Percentiles rank a stretch among this genome's conserved stretches.
phyloP scores from a whole-genome alignment of 495 filamentous ascomycete species.

The Mytilinidion resinicola region DNA sequence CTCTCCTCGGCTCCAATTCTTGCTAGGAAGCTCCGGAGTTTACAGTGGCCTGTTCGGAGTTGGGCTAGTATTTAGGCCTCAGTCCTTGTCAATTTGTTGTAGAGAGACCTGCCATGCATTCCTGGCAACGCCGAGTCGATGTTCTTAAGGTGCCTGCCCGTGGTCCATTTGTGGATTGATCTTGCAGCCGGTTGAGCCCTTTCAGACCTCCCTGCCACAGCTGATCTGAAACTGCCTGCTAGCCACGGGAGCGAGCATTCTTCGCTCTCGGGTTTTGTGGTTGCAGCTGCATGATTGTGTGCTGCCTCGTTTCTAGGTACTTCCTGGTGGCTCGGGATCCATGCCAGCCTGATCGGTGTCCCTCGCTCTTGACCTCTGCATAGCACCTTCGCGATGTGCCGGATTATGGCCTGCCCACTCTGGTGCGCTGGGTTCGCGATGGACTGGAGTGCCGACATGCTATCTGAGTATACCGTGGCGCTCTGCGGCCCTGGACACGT shows the following conservation, averaged over 20 bases:
- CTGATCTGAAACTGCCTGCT: not conserved
- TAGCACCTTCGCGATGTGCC: too few relatives aligned
- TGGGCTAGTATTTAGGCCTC: not conserved
- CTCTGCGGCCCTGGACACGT: too few relatives aligned
- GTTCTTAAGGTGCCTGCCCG: not conserved
- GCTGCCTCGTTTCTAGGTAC: not conserved
- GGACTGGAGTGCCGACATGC: too few relatives aligned
- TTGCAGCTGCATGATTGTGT: too few relatives aligned
- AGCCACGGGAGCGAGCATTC: not conserved
- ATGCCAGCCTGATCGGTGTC: too few relatives aligned
- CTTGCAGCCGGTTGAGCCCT: not conserved
- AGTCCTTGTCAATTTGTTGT: not conserved
- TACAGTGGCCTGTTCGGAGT: not conserved
- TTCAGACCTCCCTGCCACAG: not conserved
- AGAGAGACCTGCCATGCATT: not conserved
- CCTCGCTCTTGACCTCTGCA: too few relatives aligned
- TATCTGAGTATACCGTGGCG: too few relatives aligned
- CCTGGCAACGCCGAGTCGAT: not conserved
- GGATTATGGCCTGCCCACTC: too few relatives aligned
- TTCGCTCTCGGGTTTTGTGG: too few relatives aligned
- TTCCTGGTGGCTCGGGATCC: not conserved
- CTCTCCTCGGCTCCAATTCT: too few relatives aligned
- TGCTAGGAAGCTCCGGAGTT: too few relatives aligned
- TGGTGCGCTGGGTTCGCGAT: too few relatives aligned
- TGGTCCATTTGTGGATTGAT: not conserved